A percentile compares a stretch with the other conserved stretches of the same genome.
Conservation (phyloP, 2,329 filamentous ascomycete species). For the Onygenales sp. region DNA sequence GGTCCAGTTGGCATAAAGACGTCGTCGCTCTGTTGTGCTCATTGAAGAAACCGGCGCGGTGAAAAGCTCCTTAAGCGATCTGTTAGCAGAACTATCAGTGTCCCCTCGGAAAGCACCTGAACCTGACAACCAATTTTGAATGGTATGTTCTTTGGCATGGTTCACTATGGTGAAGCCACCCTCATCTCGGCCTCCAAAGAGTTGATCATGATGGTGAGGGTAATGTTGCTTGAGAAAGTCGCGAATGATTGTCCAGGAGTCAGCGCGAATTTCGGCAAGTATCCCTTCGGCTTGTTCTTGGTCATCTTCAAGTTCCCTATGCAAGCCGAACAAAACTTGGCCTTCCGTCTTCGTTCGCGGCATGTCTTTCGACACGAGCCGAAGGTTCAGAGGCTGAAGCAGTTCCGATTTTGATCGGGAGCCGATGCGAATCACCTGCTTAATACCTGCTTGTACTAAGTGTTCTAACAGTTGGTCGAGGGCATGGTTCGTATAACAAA, state of each 20-base stretch:
- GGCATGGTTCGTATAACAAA: constrained; percentile 19
- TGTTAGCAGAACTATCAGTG: neutral
- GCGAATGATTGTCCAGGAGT: neutral
- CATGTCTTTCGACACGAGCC: neutral
- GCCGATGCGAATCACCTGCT: constrained; percentile 19
- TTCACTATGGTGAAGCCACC: neutral
- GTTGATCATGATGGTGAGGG: neutral
- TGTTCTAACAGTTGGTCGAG: constrained; percentile 21
- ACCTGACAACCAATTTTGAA: neutral
- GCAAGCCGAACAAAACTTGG: neutral
- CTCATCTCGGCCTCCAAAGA: neutral
- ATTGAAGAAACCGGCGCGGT: neutral
- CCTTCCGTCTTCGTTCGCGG: neutral
- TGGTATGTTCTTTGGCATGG: neutral
- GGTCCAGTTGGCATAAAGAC: neutral
- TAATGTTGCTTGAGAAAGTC: neutral
- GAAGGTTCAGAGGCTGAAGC: neutral
- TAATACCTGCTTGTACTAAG: constrained; percentile 16
- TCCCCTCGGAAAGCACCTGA: neutral
- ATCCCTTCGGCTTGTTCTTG: neutral
- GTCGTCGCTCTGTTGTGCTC: neutral
- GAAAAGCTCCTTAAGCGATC: neutral
- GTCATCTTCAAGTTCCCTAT: neutral
- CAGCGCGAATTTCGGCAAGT: neutral
- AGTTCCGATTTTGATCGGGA: constrained; percentile 15